A percentile compares a stretch with the other conserved stretches of the same genome.
phyloP scores from a whole-genome alignment of 1,139 yeast species.

The Kodamaea sp. region DNA sequence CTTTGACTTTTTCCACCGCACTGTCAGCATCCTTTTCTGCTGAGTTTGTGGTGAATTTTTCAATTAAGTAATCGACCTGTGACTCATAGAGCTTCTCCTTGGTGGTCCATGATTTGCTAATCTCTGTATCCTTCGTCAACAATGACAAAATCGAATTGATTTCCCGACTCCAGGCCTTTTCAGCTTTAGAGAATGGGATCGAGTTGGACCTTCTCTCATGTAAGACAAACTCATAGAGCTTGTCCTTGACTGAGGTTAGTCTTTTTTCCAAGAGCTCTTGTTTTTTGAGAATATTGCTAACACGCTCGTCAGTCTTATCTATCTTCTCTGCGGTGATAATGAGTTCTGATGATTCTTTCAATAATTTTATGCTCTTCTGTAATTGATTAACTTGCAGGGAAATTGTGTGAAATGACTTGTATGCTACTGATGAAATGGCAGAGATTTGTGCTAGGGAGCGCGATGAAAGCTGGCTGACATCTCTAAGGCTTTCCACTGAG shows the following conservation, averaged over 20 bases:
- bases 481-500: constrained; percentile 4
- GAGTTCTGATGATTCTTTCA: constrained; percentile 13
- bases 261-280: constrained; percentile 27
- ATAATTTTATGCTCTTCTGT: constrained; percentile 23
- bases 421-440: constrained; percentile 19
- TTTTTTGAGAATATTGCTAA: constrained; percentile 17
- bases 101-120: constrained; percentile 9
- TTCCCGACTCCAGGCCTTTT: constrained; percentile 40
- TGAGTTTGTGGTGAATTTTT: not conserved
- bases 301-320: constrained; percentile 14
- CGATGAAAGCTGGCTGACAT: constrained; percentile 18
- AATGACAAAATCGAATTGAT: constrained; percentile 24
- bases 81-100: constrained; percentile 14
- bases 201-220: constrained; percentile 20
- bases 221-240: constrained; percentile 25
- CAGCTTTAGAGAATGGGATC: constrained; percentile 38
- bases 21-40: not conserved
- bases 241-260: constrained; percentile 22
- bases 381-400: constrained; percentile 24
- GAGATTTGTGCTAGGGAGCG: constrained; percentile 20
- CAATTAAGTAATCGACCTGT: constrained; percentile 18
- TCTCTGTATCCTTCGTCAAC: constrained; percentile 14
- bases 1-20: constrained; percentile 13
- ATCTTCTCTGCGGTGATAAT: not conserved
- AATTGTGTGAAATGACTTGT: constrained; percentile 27